A percentile compares a stretch with the other conserved stretches of the same genome.
Conservation (phyloP, 345 rosid genomes). For the Firmiana major region DNA sequence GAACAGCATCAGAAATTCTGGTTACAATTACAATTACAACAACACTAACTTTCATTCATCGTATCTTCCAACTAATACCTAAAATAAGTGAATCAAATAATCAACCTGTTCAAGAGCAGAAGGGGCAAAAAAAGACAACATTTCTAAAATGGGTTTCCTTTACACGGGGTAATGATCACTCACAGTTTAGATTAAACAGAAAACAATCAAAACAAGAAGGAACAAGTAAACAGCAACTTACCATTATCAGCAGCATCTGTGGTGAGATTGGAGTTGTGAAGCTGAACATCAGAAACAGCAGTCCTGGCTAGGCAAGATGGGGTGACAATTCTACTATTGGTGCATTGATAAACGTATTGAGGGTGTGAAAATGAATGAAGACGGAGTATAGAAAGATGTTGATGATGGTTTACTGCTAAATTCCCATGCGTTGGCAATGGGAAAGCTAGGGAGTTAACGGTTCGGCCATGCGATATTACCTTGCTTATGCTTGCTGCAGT, state of each 20-base stretch:
- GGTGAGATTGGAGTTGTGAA: conserved; percentile 17
- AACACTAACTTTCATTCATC: background rate
- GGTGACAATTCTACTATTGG: background rate
- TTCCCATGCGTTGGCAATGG: conserved; percentile 24
- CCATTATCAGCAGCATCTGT: background rate
- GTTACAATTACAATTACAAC: conserved; percentile 7
- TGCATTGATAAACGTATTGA: background rate
- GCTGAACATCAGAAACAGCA: conserved; percentile 15
- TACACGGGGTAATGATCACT: conserved; percentile 6
- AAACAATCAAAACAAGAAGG: conserved; percentile 7
- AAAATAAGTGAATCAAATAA: background rate
- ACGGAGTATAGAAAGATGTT: conserved; percentile 4
- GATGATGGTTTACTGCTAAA: background rate
- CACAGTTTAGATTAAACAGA: background rate
- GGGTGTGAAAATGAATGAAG: conserved; percentile 15
- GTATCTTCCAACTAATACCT: background rate
- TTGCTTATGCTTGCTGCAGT: conserved; percentile 33
- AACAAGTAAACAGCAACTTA: conserved; percentile 15
- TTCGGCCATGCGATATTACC: conserved; percentile 24
- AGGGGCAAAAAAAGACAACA: background rate
- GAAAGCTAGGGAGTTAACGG: conserved; percentile 14
- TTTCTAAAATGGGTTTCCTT: conserved; percentile 5
- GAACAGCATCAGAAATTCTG: background rate
- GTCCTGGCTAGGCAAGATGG: conserved; percentile 19
- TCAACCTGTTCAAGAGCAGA: background rate